Percentiles rank a stretch among this genome's conserved stretches.
Evolutionary conservation across 495 filamentous ascomycete genomes (phyloP).

Genomic region (Daldinia childiae): DNA sequence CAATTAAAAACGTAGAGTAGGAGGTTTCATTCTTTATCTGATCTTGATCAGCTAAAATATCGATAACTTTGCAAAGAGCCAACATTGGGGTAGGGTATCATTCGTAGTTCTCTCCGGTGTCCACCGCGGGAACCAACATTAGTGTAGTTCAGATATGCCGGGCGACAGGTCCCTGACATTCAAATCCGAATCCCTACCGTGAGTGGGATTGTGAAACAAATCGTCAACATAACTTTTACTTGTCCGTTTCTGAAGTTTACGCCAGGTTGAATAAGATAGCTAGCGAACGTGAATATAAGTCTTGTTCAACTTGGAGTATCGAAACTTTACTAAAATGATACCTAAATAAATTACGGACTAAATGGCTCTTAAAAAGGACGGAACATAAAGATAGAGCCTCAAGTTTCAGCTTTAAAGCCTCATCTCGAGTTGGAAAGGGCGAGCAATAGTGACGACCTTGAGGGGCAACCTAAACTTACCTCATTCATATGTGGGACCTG

Average conservation of each 20-base stretch:
- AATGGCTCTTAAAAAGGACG: background rate
- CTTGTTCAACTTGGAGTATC: background rate
- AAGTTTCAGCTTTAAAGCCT: conserved; percentile 28
- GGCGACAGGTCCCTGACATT: conserved; percentile 1
- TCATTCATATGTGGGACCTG: conserved; percentile 24
- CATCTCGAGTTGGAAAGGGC: background rate
- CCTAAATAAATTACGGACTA: background rate
- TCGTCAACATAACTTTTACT: background rate
- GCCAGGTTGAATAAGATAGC: background rate
- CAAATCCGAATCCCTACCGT: conserved; percentile 3
- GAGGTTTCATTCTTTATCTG: background rate
- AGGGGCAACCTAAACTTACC: too few relatives aligned
- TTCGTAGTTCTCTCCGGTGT: conserved; percentile 11
- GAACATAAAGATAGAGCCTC: background rate
- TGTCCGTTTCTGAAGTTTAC: conserved; percentile 4
- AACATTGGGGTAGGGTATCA: conserved; percentile 11
- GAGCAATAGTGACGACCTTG: background rate
- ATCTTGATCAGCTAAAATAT: too few relatives aligned
- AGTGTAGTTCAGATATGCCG: background rate
- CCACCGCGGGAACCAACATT: conserved; percentile 36
- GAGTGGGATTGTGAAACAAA: conserved; percentile 12
- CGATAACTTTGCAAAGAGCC: too few relatives aligned
- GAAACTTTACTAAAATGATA: background rate
- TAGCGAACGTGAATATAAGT: background rate
- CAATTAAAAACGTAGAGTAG: too few relatives aligned